These are phyloP conservation scores for Exophiala alcalophila DNA, from an alignment of 2,329 filamentous ascomycete genomes.

Conservation along the genomic window DNA sequence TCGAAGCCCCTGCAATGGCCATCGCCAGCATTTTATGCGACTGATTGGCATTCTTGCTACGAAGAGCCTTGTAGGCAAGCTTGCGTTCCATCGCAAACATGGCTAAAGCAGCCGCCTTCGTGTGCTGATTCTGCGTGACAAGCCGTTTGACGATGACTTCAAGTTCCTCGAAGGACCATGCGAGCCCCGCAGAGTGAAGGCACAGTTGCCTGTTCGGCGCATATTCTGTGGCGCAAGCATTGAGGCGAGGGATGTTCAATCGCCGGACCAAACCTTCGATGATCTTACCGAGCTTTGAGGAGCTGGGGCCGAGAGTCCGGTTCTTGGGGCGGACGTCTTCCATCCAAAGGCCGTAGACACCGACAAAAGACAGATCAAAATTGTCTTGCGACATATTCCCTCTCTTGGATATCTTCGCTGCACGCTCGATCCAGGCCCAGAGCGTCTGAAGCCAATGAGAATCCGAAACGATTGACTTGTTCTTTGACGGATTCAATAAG, in stretches of 20 bases:
- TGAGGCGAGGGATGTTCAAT: slow-evolving; percentile 52
- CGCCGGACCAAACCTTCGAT: slow-evolving; percentile 52
- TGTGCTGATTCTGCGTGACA: slow-evolving; percentile 53
- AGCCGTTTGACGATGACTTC: slow-evolving; percentile 51
- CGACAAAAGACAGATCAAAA: slow-evolving; percentile 60
- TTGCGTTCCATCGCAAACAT: slow-evolving; percentile 60
- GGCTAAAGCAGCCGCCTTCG: slow-evolving; percentile 62
- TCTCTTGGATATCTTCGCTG: slow-evolving; percentile 40
- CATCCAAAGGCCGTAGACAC: slow-evolving; percentile 58
- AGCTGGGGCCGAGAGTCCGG: slow-evolving; percentile 21
- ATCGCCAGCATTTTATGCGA: slow-evolving; percentile 57
- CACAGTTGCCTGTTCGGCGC: slow-evolving; percentile 59
- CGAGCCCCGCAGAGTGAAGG: slow-evolving; percentile 58
- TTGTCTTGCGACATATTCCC: slow-evolving; percentile 55
- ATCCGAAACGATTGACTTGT: slow-evolving; percentile 54
- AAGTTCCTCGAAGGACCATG: slow-evolving; percentile 51
- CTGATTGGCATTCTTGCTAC: slow-evolving; percentile 52
- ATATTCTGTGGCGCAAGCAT: slow-evolving; percentile 51
- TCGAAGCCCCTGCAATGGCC: slow-evolving; percentile 47
- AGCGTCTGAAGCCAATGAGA: slow-evolving; percentile 56
- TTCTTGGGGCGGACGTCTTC: slow-evolving; percentile 48
- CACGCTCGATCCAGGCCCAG: slow-evolving; percentile 58
- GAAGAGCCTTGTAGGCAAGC: slow-evolving; percentile 56
- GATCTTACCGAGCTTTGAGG: slow-evolving; percentile 33
- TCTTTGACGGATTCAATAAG: slow-evolving; percentile 53